Evolutionary conservation across 208 protist species (phyloP).

Genomic region (Acanthamoeba lenticulata): DNA sequence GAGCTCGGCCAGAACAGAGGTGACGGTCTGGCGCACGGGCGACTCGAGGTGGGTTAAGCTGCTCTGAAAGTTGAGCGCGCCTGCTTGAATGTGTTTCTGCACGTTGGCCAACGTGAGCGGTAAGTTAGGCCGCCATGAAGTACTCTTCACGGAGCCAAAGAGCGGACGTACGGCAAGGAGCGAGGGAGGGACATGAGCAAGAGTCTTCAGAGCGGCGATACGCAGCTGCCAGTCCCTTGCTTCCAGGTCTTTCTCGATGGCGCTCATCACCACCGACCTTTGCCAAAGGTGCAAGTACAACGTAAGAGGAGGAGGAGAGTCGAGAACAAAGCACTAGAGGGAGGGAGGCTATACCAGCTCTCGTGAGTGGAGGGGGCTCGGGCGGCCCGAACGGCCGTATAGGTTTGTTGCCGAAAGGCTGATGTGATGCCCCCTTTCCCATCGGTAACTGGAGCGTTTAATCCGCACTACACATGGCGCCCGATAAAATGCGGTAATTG

Average conservation of each 20-base stretch:
- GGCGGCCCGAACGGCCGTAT: background rate
- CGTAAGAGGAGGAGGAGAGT: background rate
- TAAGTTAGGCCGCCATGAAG: too few species aligned
- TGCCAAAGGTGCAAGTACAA: background rate
- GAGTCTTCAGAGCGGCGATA: constrained; percentile 31
- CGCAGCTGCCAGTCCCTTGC: constrained; percentile 56
- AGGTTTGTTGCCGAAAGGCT: background rate
- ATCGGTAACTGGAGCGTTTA: background rate
- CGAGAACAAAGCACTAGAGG: background rate
- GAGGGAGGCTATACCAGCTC: background rate
- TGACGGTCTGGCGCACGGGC: constrained; percentile 10
- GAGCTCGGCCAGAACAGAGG: background rate
- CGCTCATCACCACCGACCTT: constrained; percentile 17
- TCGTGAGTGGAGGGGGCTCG: background rate
- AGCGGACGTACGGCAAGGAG: background rate
- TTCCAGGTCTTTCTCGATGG: background rate
- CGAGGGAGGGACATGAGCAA: constrained; percentile 8
- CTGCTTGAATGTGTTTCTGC: constrained; percentile 1
- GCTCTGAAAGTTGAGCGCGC: background rate
- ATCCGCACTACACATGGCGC: background rate
- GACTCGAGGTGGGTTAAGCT: background rate
- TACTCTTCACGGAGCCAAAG: background rate
- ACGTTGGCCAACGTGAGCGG: background rate
- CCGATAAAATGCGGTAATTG: background rate
- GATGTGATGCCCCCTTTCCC: background rate